Percentiles rank a stretch among this genome's conserved stretches.
Conservation (phyloP, 106 monocot genomes). For the Acorus calamus region DNA sequence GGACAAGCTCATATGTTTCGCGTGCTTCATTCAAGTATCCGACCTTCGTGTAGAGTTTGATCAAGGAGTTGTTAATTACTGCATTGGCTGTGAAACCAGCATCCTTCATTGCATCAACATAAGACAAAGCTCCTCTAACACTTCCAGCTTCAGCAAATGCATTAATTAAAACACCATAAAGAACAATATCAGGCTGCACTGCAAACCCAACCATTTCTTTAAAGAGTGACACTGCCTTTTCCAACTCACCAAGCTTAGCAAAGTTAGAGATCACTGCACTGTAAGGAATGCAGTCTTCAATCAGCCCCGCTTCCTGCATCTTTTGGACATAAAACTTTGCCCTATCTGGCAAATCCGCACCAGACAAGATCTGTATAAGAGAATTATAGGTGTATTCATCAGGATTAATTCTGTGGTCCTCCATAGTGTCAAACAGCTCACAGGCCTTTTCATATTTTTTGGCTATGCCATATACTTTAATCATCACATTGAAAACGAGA, state of each 20-base stretch:
- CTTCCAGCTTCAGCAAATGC: constrained; percentile 71
- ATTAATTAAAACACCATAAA: constrained; percentile 68
- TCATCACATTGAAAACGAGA: constrained; percentile 86
- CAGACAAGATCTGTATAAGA: constrained; percentile 57
- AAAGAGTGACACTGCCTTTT: constrained; percentile 39
- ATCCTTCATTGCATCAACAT: constrained; percentile 45
- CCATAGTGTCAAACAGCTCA: constrained; percentile 47
- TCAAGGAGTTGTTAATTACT: constrained; percentile 74
- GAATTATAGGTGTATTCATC: constrained; percentile 80
- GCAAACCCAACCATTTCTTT: constrained; percentile 53
- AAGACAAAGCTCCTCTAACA: constrained; percentile 31
- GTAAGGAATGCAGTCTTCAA: constrained; percentile 60
- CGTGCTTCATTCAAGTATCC: constrained; percentile 60
- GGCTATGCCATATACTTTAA: constrained; percentile 67
- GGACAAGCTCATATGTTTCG: constrained; percentile 40
- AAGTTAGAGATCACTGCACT: constrained; percentile 59
- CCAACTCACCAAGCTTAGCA: constrained; percentile 49
- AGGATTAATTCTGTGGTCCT: constrained; percentile 36
- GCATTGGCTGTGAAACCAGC: constrained; percentile 48
- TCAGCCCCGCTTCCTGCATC: constrained; percentile 48
- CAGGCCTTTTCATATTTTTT: constrained; percentile 56
- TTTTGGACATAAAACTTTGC: constrained; percentile 51
- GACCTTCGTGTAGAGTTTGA: constrained; percentile 77
- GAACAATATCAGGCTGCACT: constrained; percentile 56
- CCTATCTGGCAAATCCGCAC: constrained; percentile 42